phyloP scores from a whole-genome alignment of 1,284 basidiomycete species.

The Anthracocystis setariae region DNA sequence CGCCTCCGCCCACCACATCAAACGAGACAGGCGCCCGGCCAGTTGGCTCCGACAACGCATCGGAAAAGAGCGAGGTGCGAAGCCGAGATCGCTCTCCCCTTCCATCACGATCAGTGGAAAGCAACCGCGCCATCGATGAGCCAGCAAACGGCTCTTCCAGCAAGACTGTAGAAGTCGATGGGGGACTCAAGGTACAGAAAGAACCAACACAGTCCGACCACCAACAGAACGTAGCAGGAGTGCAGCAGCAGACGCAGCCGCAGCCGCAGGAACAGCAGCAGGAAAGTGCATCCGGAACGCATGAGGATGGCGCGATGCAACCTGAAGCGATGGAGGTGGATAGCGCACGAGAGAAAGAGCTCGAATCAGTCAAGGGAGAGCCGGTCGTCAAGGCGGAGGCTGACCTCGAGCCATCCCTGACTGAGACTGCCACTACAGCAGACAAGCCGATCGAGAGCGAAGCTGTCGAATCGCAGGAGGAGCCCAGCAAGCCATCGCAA shows the following conservation, averaged over 20 bases:
- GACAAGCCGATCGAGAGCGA: background rate
- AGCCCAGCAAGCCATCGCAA: background rate
- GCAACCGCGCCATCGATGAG: background rate
- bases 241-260: background rate
- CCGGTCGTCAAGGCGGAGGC: background rate
- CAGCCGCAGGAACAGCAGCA: background rate
- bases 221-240: no score
- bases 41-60: conserved; percentile 19
- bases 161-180: background rate
- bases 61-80: conserved; percentile 26
- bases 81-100: conserved; percentile 36
- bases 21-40: conserved; percentile 15
- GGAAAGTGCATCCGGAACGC: background rate
- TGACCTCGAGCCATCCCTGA: background rate
- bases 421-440: background rate
- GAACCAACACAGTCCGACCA: no score
- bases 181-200: background rate
- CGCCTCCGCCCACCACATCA: conserved; percentile 26
- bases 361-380: background rate
- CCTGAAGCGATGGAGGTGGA: background rate
- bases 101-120: conserved; percentile 5
- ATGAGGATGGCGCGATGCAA: background rate
- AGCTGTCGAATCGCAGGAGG: background rate
- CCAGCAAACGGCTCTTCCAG: background rate
- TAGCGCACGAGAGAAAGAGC: background rate